Evolutionary conservation across 2,329 filamentous ascomycete species (phyloP), one percentile per base, ranked within the genome.

Genomic region (Xylariaceae sp.): DNA sequence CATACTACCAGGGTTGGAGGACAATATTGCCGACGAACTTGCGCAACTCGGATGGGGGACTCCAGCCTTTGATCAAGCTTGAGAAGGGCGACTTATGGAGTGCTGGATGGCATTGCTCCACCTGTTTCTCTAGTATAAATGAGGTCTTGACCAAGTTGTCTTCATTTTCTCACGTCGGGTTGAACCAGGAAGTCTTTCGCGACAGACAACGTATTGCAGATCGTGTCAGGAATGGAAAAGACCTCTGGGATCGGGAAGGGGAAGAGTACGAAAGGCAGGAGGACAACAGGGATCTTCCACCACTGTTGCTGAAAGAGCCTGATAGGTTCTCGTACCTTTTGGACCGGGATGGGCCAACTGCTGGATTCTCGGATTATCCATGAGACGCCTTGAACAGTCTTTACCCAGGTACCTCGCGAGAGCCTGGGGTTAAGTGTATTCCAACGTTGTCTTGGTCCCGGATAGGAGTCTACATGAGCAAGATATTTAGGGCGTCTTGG

Each of bases 31-130:
- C 79, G 0, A 68, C 68, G 19, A 69, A 79, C 50, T 64, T 83
- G 38, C 72, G 78, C 18, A 67, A 68, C 47, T 65, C 69, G 32
- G 67, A 72, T 39, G 65, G 67, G 34, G 66, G 67, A 3, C 35
- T 66, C 4, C 62, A 61, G 32, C 55, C 67, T 2, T 46, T 66
- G 1, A 62, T 67, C 24, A 59, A 60, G 28, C 59, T 35, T 12
- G 33, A 35, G 33, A 35, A 35, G 33, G 33, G 33, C 33, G 33
- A 66, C 4, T 47, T 80, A 26, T 58, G 57, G 51, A 71, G 77
- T 50, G 73, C 76, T 1, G 72, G 64, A 0, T 83, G 79, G 79
- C 78, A 83, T 57, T 83, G 79, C 64, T 79, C 74, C 38, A 75
- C 67, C 41, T 83, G 79, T 62, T 81, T 81, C 55, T 62, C 67